Percentiles rank a stretch among this genome's conserved stretches.
These are phyloP conservation scores for Aegle marmelos DNA, from an alignment of 345 rosid species.

Conservation along the genomic window DNA sequence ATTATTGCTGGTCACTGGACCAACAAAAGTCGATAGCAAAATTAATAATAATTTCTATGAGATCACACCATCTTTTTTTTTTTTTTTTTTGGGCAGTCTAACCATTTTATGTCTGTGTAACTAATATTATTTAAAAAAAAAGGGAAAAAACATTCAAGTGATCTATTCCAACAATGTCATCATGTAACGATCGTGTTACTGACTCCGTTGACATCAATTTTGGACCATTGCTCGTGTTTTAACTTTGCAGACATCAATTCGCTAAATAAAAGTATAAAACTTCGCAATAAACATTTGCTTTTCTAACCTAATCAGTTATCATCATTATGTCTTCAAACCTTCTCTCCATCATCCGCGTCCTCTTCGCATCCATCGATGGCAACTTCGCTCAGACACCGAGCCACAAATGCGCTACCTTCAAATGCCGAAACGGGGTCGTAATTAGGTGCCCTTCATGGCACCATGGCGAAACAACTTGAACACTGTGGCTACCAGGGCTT, in stretches of 20 bases:
- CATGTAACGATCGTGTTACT: constrained; percentile 8
- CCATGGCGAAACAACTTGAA: not conserved
- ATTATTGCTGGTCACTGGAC: too few species aligned
- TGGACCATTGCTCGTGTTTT: not conserved
- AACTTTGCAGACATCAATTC: not conserved
- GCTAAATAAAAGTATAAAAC: not conserved
- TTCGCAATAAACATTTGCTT: not conserved
- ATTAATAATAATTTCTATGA: too few species aligned
- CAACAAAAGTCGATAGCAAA: too few species aligned
- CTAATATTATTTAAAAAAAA: not conserved
- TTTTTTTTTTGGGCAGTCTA: too few species aligned
- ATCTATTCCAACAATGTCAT: not conserved
- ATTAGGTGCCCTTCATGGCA: constrained; percentile 32
- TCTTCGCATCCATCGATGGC: not conserved
- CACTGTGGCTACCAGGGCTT: constrained; percentile 37
- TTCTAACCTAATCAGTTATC: not conserved
- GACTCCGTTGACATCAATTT: constrained; percentile 25
- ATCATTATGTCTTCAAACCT: constrained; percentile 8
- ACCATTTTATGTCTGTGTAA: too few species aligned
- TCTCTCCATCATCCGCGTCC: not conserved
- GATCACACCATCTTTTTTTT: too few species aligned
- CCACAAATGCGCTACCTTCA: constrained; percentile 14
- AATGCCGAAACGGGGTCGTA: constrained; percentile 20
- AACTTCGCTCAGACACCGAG: constrained; percentile 2
- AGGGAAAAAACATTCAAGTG: not conserved